Evolutionary conservation across 441 rosid genomes (phyloP).

Genomic region (Croton laevigatus): DNA sequence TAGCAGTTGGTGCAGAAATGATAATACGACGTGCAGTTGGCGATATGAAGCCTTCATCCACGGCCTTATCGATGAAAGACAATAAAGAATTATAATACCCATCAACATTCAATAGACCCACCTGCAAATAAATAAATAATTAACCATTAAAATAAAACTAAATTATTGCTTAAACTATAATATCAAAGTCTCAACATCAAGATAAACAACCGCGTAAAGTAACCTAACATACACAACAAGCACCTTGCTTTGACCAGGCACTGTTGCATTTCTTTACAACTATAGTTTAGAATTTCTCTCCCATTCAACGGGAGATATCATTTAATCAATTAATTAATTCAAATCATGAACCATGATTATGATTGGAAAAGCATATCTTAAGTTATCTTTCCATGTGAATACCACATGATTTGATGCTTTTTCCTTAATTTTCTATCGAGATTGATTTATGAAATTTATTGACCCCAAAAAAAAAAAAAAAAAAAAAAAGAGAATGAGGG

Average conservation of each 20-base stretch:
- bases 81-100: conserved; percentile 89
- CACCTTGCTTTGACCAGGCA: conserved; percentile 19
- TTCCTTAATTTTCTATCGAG: conserved; percentile 2
- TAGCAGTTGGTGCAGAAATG: conserved; percentile 80
- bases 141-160: background rate
- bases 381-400: conserved; percentile 45
- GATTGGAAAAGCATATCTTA: conserved; percentile 29
- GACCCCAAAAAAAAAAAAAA: conserved; percentile 7
- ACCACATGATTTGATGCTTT: conserved; percentile 40
- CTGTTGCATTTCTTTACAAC: background rate
- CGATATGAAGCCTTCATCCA: conserved; percentile 89
- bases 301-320: conserved; percentile 29
- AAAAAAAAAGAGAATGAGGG: background rate
- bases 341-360: conserved; percentile 21
- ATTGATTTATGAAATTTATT: conserved; percentile 14
- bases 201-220: background rate
- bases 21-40: conserved; percentile 81
- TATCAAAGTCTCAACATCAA: conserved; percentile 7
- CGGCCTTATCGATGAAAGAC: conserved; percentile 83
- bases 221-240: conserved; percentile 1
- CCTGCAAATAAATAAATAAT: conserved; percentile 39
- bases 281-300: conserved; percentile 14
- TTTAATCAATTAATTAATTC: conserved; percentile 14
- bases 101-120: conserved; percentile 92
- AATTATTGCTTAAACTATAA: conserved; percentile 18